These are phyloP conservation scores for Blepharisma undulans DNA, from an alignment of 169 alveolate species.

Conservation along the genomic window DNA sequence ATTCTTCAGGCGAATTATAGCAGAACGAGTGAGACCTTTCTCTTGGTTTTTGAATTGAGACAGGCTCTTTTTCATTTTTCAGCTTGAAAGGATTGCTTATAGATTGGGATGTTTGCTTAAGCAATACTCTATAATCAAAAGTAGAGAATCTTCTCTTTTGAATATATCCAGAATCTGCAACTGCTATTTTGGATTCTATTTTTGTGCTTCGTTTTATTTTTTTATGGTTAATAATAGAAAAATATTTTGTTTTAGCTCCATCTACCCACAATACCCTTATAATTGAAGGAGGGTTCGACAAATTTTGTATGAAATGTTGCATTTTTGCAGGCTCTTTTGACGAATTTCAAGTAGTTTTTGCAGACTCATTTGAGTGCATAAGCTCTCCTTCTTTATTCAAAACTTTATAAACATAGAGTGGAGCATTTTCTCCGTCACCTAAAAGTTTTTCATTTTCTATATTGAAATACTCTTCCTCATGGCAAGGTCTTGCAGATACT, in stretches of 20 bases:
- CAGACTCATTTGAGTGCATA: not conserved
- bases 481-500: not conserved
- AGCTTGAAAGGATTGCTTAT: not conserved
- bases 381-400: not conserved
- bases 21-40: not conserved
- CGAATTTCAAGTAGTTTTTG: not conserved
- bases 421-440: not conserved
- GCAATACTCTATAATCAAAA: not conserved
- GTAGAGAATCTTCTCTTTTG: not conserved
- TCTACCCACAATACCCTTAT: not conserved
- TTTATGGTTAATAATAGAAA: not conserved
- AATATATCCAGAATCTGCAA: not conserved
- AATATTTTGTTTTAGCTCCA: not conserved
- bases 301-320: not conserved
- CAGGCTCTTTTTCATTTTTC: not conserved
- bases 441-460: not conserved
- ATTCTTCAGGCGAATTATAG: not conserved
- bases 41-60: not conserved
- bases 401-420: not conserved
- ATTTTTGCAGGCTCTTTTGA: not conserved
- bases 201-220: not conserved
- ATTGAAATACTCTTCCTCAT: not conserved
- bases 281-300: not conserved
- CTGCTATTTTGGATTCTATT: not conserved
- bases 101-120: not conserved